Evolutionary conservation across 140 eudicot species (phyloP), one percentile per base, ranked within the genome.

Genomic region (Oenanthe javanica): DNA sequence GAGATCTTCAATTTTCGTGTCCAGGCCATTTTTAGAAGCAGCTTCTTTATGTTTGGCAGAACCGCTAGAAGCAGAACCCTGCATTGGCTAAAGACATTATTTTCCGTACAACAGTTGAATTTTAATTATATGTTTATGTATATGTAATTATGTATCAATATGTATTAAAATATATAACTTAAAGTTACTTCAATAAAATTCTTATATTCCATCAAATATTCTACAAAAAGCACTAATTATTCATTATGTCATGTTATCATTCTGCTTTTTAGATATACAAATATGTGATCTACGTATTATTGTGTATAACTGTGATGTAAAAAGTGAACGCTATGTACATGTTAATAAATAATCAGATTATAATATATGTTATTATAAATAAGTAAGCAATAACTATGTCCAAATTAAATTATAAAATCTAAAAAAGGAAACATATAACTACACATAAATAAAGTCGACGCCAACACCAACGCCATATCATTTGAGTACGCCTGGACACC

Each of bases 31-130:
- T 75, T 76, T 80, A 5, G 80, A 82, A 83, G 80, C 36, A 75
- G 84, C 81, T 42, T 57, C 87, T 79, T 81, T 79, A 66, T 84
- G 81, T 82, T 87, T 80, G 69, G 83, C 81, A 79, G 86, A 83
- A 82, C 71, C 82, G 76, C 87, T 85, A 77, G 97, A 83, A 83
- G 84, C 10, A 74, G 87, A 77, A 50, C 78, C 81, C 95, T 87
- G 78, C 84, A 86, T 81, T 79, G 70, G 82, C 83, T 82, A 79
- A 54, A 72, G 81, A 21, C 66, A 75, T 80, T 80, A 83, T 59
- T 63, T 55, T 75, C 87, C 45, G 80, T 40, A 78, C 47, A n/a
- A 81, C 1, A 55, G 81, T 54, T 43, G 36, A 79, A 61, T n/a
- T 23, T n/a, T 61, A 61, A n/a, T 61, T 10, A 61, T 61, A 27